phyloP scores from a whole-genome alignment of 2,329 filamentous ascomycete species.

The Pseudocercospora musae region DNA sequence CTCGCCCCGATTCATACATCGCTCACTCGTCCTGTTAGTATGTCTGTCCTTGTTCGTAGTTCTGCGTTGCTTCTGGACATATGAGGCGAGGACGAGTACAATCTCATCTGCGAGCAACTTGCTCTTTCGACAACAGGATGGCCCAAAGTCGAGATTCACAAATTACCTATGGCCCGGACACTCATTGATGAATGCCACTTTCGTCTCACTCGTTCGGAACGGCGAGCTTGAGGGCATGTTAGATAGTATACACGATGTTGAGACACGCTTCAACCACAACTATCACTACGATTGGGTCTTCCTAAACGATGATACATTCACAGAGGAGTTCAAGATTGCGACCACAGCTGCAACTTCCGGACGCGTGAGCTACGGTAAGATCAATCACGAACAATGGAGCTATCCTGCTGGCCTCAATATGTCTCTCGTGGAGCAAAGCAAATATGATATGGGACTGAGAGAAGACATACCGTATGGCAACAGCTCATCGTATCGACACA shows the following conservation, averaged over 20 bases:
- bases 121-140: no score
- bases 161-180: no score
- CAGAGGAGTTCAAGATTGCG: not conserved
- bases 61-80: no score
- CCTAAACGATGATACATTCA: conserved; percentile 3
- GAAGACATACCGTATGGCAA: not conserved
- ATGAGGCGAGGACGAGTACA: no score
- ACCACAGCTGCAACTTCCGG: not conserved
- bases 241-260: conserved; percentile 87
- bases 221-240: conserved; percentile 81
- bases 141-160: no score
- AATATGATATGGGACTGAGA: not conserved
- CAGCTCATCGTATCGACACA: conserved; percentile 35
- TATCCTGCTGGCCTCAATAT: not conserved
- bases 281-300: conserved; percentile 4
- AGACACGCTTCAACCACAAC: conserved; percentile 48
- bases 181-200: conserved; percentile 63
- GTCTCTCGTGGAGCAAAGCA: not conserved
- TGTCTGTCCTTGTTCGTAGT: no score
- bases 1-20: no score
- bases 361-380: not conserved
- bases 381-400: not conserved
- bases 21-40: no score
- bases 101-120: no score
- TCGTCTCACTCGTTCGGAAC: conserved; percentile 87